Evolutionary conservation across 2,329 filamentous ascomycete species (phyloP).

Genomic region (Bipolaris oryzae): DNA sequence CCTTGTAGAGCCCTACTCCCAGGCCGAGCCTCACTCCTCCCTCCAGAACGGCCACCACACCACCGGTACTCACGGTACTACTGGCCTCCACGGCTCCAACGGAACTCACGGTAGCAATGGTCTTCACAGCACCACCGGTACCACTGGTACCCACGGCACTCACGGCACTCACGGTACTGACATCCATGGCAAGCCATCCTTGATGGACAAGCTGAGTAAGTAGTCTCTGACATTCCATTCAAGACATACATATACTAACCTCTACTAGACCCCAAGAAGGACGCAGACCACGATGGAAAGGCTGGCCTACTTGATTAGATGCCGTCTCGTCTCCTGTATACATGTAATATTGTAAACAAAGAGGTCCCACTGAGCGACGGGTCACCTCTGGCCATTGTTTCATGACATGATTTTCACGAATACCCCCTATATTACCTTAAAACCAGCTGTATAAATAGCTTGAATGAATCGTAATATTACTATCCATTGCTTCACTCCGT

Average conservation of each 20-base stretch:
- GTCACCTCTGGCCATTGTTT: neutral
- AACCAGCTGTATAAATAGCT: constrained; percentile 6
- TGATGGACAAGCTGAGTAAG: constrained; percentile 57
- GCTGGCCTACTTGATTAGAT: constrained; percentile 58
- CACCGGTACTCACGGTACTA: neutral
- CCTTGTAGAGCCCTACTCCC: constrained; percentile 11
- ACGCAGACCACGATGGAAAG: constrained; percentile 62
- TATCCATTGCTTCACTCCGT: neutral
- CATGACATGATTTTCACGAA: constrained; percentile 10
- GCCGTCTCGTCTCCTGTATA: neutral
- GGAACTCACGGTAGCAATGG: constrained; percentile 1
- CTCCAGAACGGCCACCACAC: constrained; percentile 3
- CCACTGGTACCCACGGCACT: constrained; percentile 2
- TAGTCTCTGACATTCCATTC: neutral
- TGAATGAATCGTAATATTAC: constrained; percentile 13
- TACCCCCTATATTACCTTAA: constrained; percentile 10
- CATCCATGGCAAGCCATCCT: constrained; percentile 48
- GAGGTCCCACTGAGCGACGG: too few species aligned
- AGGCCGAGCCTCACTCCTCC: constrained; percentile 12
- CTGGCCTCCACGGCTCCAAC: constrained; percentile 25
- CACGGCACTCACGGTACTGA: neutral
- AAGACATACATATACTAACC: neutral
- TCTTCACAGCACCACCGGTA: constrained; percentile 26
- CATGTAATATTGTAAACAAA: too few species aligned
- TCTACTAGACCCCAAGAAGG: constrained; percentile 54